Conservation (phyloP, 129 eudicot species). For the Silybum marianum region DNA sequence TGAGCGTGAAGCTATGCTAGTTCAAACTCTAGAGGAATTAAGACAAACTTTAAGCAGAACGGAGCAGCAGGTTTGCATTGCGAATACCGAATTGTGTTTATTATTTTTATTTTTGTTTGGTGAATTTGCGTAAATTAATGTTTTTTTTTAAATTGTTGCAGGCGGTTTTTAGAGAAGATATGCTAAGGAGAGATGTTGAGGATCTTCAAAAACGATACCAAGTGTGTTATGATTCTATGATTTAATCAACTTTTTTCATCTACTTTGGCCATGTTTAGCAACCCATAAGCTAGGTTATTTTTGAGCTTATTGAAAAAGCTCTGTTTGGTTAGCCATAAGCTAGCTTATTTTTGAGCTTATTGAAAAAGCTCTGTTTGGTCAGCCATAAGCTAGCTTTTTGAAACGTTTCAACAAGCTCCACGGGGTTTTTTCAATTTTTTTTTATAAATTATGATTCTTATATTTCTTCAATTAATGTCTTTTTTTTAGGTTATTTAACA, state of each 20-base stretch:
- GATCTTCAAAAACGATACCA: conserved; percentile 98
- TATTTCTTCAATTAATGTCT: too few species aligned
- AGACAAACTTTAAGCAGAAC: conserved; percentile 88
- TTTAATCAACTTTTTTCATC: background rate
- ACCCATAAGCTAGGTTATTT: background rate
- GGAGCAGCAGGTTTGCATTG: conserved; percentile 88
- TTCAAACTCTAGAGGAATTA: conserved; percentile 91
- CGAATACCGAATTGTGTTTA: background rate
- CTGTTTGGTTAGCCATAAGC: background rate
- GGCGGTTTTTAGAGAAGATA: conserved; percentile 83
- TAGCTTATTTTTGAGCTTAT: background rate
- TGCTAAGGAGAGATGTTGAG: conserved; percentile 83
- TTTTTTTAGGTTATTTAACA: too few species aligned
- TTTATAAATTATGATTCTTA: too few species aligned
- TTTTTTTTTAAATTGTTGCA: conserved; percentile 30
- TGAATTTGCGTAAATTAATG: too few species aligned
- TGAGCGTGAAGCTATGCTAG: conserved; percentile 88
- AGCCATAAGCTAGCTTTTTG: background rate
- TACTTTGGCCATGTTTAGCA: background rate
- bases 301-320: background rate
- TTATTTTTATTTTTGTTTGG: conserved; percentile 6
- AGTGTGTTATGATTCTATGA: conserved; percentile 42
- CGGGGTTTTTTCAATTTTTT: too few species aligned
- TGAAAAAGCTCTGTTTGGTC: background rate
- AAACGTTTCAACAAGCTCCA: too few species aligned